These are phyloP conservation scores for Hanseniaspora singularis DNA, from an alignment of 805 yeast genomes.

Conservation along the genomic window DNA sequence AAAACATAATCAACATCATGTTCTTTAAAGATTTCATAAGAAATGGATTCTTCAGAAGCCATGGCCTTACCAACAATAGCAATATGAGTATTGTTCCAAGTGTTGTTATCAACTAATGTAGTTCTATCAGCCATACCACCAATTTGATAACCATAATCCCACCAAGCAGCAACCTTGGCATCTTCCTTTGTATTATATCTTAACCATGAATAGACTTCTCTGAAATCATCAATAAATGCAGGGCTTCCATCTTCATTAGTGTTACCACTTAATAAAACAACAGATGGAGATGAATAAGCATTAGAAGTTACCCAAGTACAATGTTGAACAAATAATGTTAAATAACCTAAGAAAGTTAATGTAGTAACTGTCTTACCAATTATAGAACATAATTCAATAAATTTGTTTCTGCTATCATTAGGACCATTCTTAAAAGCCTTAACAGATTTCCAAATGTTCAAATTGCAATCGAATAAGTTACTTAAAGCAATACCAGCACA, in stretches of 20 bases:
- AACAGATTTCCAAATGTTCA: slow-evolving; percentile 39
- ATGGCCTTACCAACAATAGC: slow-evolving; percentile 98
- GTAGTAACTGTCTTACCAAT: slow-evolving; percentile 33
- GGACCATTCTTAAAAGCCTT: background rate
- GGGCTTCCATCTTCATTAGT: slow-evolving; percentile 70
- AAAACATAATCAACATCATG: slow-evolving; percentile 93
- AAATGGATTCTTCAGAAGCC: slow-evolving; percentile 77
- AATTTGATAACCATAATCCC: slow-evolving; percentile 99
- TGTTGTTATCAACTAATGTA: slow-evolving; percentile 93
- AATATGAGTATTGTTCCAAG: slow-evolving; percentile 98
- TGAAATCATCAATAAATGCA: slow-evolving; percentile 81
- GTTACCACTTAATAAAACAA: slow-evolving; percentile 65
- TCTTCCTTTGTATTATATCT: slow-evolving; percentile 96
- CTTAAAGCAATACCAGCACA: slow-evolving; percentile 82
- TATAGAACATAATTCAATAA: slow-evolving; percentile 4
- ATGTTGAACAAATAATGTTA: slow-evolving; percentile 74
- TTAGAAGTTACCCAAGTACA: slow-evolving; percentile 95
- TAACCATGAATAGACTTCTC: slow-evolving; percentile 98
- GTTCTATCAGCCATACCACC: slow-evolving; percentile 99
- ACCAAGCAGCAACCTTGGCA: slow-evolving; percentile 95
- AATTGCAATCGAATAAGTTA: slow-evolving; percentile 68
- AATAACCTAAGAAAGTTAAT: slow-evolving; percentile 58
- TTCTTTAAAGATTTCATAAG: slow-evolving; percentile 76
- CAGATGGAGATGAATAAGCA: slow-evolving; percentile 96
- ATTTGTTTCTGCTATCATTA: background rate